Base-by-base conservation (phyloP, 1,284 basidiomycete genomes). In the Phellinidium pouzarii region DNA sequence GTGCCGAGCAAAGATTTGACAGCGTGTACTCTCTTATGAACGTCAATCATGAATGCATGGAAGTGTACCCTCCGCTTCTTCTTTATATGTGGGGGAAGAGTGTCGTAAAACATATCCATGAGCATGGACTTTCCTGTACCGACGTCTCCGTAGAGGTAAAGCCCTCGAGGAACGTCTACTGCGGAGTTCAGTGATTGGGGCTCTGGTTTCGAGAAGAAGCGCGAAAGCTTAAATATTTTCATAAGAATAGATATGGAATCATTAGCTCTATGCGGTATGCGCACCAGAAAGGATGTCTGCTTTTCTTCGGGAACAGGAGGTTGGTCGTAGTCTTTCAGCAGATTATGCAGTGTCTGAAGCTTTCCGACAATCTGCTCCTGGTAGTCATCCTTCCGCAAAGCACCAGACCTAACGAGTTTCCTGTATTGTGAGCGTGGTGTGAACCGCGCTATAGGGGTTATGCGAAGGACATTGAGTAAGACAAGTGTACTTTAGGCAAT, bases 91-190 rank as follows among this genome's bases (percentile, higher is more conserved):
- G 76, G 63, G 0, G 94, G 94, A 1, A 99, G 79, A 1, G 93
- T 88, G 58, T 88, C 84, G 74, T 92, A 93, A 70, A 99, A 96
- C 17, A 99, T 75, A 68, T 99, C 96, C 96, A 99, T 99, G 58
- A 99, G 83, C 94, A 99, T 98, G 0, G 91, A 91, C 76, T 93
- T 93, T 22, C 96, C 95, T 3, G 94, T 98, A 0, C 95, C 95
- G 52, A 99, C 96, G 59, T 94, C 91, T 36, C 96, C 96, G 66
- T 91, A 94, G n/a, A 99, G 82, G 69, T 99, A 99, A 22, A 99
- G 76, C 9, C 94, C 92, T 60, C 87, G 87, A 0, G 94, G 95
- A 1, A 81, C 76, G 46, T 78, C 66, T 19, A 74, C 70, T 2
- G 77, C 77, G 3, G 75, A 65, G 12, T 67, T 58, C 38, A 12